phyloP scores from a whole-genome alignment of 2,329 filamentous ascomycete genomes.

The Fusarium sterilihyphosum region DNA sequence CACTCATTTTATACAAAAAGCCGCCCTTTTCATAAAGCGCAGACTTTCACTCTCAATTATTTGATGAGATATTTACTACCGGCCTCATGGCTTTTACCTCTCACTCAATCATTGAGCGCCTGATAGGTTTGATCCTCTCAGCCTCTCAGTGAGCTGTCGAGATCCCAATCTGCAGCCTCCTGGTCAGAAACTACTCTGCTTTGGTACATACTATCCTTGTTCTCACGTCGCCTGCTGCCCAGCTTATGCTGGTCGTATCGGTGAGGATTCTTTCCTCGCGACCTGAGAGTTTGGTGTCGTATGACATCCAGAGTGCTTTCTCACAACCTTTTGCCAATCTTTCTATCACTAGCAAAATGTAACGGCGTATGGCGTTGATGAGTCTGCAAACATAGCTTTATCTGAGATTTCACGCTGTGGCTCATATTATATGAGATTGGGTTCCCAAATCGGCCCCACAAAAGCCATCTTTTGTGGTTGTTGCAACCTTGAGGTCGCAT shows the following conservation, averaged over 20 bases:
- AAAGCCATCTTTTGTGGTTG: background rate
- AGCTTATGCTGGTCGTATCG: background rate
- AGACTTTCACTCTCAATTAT: background rate
- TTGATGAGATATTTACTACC: background rate
- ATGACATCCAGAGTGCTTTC: fast-evolving
- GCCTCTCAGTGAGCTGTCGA: background rate
- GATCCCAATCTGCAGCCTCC: fast-evolving
- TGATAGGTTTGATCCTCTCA: background rate
- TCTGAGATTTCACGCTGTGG: background rate
- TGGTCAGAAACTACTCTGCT: background rate
- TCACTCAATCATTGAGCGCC: fast-evolving
- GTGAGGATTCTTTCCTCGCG: background rate
- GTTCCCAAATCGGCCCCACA: fast-evolving
- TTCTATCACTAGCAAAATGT: background rate
- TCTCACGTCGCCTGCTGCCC: background rate
- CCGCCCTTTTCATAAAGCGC: background rate
- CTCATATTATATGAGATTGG: background rate
- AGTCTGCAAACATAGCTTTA: background rate
- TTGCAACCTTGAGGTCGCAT: background rate
- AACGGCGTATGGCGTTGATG: too few species aligned
- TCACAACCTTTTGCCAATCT: background rate
- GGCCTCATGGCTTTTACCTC: background rate
- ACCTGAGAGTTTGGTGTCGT: fast-evolving
- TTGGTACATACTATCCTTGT: background rate
- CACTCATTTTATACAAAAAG: background rate